Evolutionary conservation across 192 early-diverging fungal species (phyloP).

Genomic region (Radiomyces spectabilis): DNA sequence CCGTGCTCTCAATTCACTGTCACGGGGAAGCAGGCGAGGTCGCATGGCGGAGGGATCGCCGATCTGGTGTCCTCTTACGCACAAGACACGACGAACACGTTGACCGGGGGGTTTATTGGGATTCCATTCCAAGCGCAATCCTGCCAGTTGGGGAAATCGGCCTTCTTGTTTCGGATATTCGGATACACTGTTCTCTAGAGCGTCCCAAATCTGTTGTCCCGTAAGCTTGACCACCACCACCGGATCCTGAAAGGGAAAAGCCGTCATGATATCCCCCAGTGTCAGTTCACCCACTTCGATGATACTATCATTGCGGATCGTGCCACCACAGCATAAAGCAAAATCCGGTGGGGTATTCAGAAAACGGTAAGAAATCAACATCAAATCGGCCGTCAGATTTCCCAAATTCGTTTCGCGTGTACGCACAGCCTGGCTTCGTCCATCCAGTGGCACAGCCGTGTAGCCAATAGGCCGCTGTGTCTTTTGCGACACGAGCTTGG

Average conservation of each 20-base stretch:
- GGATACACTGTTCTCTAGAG: slow-evolving; percentile 57
- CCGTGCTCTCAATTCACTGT: slow-evolving; percentile 20
- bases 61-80: not conserved
- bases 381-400: slow-evolving; percentile 53
- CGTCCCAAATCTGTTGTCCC: slow-evolving; percentile 52
- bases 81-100: slow-evolving; percentile 40
- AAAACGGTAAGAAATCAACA: slow-evolving; percentile 45
- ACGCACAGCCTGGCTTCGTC: slow-evolving; percentile 47
- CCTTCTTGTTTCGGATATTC: slow-evolving; percentile 65
- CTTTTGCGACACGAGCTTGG: slow-evolving; percentile 36
- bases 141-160: slow-evolving; percentile 60
- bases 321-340: slow-evolving; percentile 49
- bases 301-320: slow-evolving; percentile 54
- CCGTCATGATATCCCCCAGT: slow-evolving; percentile 55
- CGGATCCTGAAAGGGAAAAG: slow-evolving; percentile 66
- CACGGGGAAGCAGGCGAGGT: not conserved
- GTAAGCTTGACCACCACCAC: slow-evolving; percentile 53
- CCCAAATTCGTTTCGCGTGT: slow-evolving; percentile 56
- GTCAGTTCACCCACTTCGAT: slow-evolving; percentile 45
- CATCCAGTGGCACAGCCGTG: slow-evolving; percentile 45
- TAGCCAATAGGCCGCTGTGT: slow-evolving; percentile 48
- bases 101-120: slow-evolving; percentile 35
- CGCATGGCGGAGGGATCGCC: not conserved
- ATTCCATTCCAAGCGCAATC: slow-evolving; percentile 53
- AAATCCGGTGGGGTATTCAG: slow-evolving; percentile 25